Evolutionary conservation across 345 rosid species (phyloP).

Genomic region (Bruguiera parviflora): DNA sequence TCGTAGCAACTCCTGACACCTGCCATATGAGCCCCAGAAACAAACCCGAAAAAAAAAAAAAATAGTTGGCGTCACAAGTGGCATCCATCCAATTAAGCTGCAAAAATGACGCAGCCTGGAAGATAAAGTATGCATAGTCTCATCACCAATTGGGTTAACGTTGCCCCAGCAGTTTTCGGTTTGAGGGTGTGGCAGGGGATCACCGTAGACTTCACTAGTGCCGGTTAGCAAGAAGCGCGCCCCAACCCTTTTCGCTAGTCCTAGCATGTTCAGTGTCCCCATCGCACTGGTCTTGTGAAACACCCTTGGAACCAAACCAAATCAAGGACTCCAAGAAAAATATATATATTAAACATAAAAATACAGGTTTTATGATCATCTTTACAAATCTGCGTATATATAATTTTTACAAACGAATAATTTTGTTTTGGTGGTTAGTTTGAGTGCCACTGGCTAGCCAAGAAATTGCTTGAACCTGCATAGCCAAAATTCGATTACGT

Average conservation of each 20-base stretch:
- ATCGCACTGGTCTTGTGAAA: slow-evolving; percentile 75
- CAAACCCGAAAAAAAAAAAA: neutral
- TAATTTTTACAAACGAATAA: too few relatives aligned
- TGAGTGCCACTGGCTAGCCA: too few relatives aligned
- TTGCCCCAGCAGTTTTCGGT: slow-evolving; percentile 87
- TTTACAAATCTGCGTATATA: too few relatives aligned
- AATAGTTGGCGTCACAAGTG: neutral
- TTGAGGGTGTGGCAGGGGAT: slow-evolving; percentile 86
- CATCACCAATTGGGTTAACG: slow-evolving; percentile 76
- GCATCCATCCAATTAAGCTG: neutral
- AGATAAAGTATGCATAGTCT: neutral
- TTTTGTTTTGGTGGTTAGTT: too few relatives aligned
- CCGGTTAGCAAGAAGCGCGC: slow-evolving; percentile 82
- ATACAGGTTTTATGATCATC: too few relatives aligned
- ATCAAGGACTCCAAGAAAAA: slow-evolving; percentile 29
- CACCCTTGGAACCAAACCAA: slow-evolving; percentile 6
- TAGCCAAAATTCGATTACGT: too few relatives aligned
- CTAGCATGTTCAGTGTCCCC: slow-evolving; percentile 81
- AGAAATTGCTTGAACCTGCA: too few relatives aligned
- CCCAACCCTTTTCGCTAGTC: slow-evolving; percentile 73
- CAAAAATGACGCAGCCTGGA: neutral
- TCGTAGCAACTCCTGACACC: slow-evolving; percentile 85
- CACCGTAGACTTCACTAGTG: slow-evolving; percentile 86
- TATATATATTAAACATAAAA: neutral
- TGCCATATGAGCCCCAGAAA: slow-evolving; percentile 4